Conservation (phyloP, 495 filamentous ascomycete species). For the Hyaloscypha hepaticicola region DNA sequence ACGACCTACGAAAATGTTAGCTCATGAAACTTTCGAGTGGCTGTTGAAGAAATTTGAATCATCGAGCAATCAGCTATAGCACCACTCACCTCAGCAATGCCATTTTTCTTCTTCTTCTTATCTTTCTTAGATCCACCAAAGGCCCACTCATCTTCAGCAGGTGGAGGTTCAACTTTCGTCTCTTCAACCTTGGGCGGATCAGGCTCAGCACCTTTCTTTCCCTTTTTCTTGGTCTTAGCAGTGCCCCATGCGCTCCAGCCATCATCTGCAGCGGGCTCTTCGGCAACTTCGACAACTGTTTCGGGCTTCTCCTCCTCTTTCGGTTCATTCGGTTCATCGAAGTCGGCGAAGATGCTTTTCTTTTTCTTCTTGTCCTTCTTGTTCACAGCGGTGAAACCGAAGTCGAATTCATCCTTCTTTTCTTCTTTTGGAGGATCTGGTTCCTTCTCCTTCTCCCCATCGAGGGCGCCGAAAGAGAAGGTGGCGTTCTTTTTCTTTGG, state of each 20-base stretch:
- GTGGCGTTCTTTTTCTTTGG: conserved; percentile 43
- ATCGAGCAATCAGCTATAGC: no score
- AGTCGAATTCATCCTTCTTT: conserved; percentile 35
- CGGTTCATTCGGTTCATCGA: conserved; percentile 27
- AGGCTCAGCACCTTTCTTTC: conserved; percentile 22
- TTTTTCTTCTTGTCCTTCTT: conserved; percentile 42
- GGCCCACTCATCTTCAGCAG: conserved; percentile 15
- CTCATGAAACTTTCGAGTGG: no score
- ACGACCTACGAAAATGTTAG: no score
- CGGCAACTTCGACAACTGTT: conserved; percentile 9
- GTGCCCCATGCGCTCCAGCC: conserved; percentile 25
- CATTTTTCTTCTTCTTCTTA: conserved; percentile 38
- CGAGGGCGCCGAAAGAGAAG: conserved; percentile 40
- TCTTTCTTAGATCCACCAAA: conserved; percentile 34
- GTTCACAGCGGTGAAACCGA: conserved; percentile 34
- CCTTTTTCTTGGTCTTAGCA: conserved; percentile 24
- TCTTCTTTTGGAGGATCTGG: conserved; percentile 31
- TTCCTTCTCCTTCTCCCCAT: conserved; percentile 23
- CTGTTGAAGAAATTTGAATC: no score
- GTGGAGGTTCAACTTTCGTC: conserved; percentile 20
- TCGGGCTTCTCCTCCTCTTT: conserved; percentile 35
- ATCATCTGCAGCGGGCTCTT: conserved; percentile 17
- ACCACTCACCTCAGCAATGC: conserved; percentile 27
- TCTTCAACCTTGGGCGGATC: conserved; percentile 19
- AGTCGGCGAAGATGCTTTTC: conserved; percentile 34